Base-by-base conservation (phyloP, 2,329 filamentous ascomycete species). In the Colletotrichum ledebouriae region DNA sequence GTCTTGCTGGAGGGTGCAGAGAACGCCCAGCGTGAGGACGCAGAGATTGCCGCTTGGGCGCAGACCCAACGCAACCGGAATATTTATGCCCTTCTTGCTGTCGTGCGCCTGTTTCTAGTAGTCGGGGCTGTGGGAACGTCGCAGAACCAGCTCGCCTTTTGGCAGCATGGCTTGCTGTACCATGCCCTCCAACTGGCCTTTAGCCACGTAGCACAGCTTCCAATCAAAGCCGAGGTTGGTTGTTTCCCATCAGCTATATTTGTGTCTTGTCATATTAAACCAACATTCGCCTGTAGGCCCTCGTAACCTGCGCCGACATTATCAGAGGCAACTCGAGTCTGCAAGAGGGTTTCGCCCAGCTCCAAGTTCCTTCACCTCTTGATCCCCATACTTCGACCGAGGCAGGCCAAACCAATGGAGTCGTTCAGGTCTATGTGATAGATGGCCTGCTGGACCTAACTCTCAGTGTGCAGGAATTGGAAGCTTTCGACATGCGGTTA, bases 311-410 rank as follows among this genome's bases (percentile, higher is more conserved):
- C 76, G 94, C 94, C 62, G 94, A 97, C 79, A 87, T 97, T 73
- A 97, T 99, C 73, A 88, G 91, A 71, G 92, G 89, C 47, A 97
- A 97, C 76, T 78, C 90, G 25, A 84, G 84, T 5, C 84, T 98
- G 9, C 96, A 99, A 78, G 94, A 98, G 80, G 88, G 86, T 55
- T 98, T 99, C 77, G 95, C 94, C 4, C 92, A 96, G 74, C 86
- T 97, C 49, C 92, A 93, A 74, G 94, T 98, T 3, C 85, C 85
- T 12, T 86, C 89, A 33, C 86, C 90, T 10, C 76, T 88, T 53
- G 81, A 84, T 39, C 73, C 77, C 52, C 72, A 76, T 10, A 73
- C 72, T 56, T 80, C 82, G 67, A 83, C 80, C 37, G 79, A 83
- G 52, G 73, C 76, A 22, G 73, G 76, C 47, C 81, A 77, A 70